Base-by-base conservation (phyloP, 2,329 filamentous ascomycete genomes). In the Talaromyces sp. region DNA sequence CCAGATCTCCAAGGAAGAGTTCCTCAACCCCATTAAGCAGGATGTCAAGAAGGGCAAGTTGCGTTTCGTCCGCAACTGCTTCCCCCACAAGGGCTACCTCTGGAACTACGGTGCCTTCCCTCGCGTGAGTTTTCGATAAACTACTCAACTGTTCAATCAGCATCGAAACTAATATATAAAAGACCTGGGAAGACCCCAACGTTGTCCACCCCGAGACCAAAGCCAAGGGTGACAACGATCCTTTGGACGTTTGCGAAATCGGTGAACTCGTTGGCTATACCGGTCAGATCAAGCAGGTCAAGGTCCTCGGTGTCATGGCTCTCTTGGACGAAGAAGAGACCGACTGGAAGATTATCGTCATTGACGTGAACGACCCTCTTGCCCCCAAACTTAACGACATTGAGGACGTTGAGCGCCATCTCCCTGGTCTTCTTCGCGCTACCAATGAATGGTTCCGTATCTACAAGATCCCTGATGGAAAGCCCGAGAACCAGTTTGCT, bases 361-460 rank as follows among this genome's bases (percentile, higher is more conserved):
- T 99, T 74, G 94, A 99, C 75, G 80, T 97, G 76, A 96, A 97
- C 80, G 94, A 99, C 81, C 93, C 94, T 67, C 84, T 99, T 64
- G 94, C 94, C 58, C 79, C 89, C 73, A 96, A 96, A 86, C 89
- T 99, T 75, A 93, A 99, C 81, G 93, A 97, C 77, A 88, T 97
- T 64, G 94, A 97, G 85, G 94, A 99, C 75, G 94, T 99, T 68
- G 94, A 99, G 85, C 88, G 93, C 74, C 94, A 97, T 82, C 87
- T 99, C 60, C 94, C 94, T 61, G 94, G 94, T 69, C 90, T 99
- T 61, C 85, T 99, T 76, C 89, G 94, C 67, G 94, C 94, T 74
- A 97, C 93, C 75, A 99, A 99, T 75, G 94, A 99, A 84, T 99
- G 94, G 94, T 99, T 99, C 91, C 91, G 94, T 78, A 99, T 99